Percentiles rank a stretch among this genome's conserved stretches.
Evolutionary conservation across 2,329 filamentous ascomycete genomes (phyloP).

Genomic region (Aspergillus brunneoviolaceus): DNA sequence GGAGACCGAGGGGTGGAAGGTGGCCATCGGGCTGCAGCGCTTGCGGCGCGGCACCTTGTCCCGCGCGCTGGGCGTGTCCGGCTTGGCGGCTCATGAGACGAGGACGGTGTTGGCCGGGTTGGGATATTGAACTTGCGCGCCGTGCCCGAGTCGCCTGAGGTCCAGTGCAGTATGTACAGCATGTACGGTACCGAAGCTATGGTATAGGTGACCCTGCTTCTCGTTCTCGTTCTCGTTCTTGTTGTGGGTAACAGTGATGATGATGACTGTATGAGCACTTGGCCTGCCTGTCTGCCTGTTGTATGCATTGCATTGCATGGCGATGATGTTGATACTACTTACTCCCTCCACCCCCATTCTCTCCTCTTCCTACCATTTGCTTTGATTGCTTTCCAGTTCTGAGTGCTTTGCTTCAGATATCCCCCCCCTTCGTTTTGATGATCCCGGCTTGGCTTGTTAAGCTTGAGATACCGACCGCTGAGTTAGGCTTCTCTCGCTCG

Average conservation of each 20-base stretch:
- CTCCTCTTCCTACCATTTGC: background rate
- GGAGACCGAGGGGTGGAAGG: conserved; percentile 62
- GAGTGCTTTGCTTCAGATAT: background rate
- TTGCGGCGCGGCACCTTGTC: conserved; percentile 58
- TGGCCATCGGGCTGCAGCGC: conserved; percentile 57
- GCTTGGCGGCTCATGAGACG: conserved; percentile 20
- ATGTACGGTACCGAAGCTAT: no score
- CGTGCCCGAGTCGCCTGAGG: no score
- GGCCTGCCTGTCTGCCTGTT: background rate
- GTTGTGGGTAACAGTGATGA: background rate
- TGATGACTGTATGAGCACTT: background rate
- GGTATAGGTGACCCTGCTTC: no score
- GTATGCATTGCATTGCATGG: background rate
- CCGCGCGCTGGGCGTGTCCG: conserved; percentile 52
- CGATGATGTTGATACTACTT: background rate
- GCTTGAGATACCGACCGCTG: no score
- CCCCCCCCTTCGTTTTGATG: background rate
- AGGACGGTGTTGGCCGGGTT: conserved; percentile 21
- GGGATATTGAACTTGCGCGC: conserved; percentile 11
- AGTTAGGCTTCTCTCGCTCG: no score
- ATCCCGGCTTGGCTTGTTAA: no score
- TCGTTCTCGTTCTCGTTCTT: no score
- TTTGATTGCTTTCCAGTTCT: background rate
- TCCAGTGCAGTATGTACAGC: no score
- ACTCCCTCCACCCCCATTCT: background rate